Evolutionary conservation across 176 grass and related monocot genomes (phyloP).

Genomic region (Coix lacrymajobi): DNA sequence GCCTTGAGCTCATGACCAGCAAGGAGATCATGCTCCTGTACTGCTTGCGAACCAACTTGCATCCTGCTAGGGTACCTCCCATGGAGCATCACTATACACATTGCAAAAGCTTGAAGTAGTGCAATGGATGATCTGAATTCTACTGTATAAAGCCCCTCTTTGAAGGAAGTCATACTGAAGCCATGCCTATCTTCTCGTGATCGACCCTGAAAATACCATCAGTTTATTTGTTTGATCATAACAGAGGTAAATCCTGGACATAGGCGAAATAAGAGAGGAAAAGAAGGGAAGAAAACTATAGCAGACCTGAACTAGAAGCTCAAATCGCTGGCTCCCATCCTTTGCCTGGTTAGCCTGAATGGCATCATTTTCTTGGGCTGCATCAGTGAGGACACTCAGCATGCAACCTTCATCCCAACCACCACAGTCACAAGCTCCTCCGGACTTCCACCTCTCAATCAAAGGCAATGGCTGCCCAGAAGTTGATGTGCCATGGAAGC

Average conservation of each 20-base stretch:
- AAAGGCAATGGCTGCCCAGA: slow-evolving; percentile 55
- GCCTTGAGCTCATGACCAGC: slow-evolving; percentile 36
- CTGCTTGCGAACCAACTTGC: slow-evolving; percentile 19
- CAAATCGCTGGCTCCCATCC: slow-evolving; percentile 56
- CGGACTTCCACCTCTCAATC: slow-evolving; percentile 83
- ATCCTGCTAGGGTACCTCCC: slow-evolving; percentile 27
- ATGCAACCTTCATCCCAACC: slow-evolving; percentile 97
- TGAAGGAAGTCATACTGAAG: slow-evolving; percentile 75
- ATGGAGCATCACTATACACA: slow-evolving; percentile 79
- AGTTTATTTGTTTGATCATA: background rate
- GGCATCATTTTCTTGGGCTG: slow-evolving; percentile 10
- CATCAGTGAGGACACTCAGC: slow-evolving; percentile 53
- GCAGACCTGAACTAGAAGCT: slow-evolving; percentile 69
- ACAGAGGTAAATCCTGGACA: slow-evolving; percentile 10
- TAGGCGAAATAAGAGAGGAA: background rate
- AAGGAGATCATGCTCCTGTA: slow-evolving; percentile 34
- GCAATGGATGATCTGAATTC: slow-evolving; percentile 71
- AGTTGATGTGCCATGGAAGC: slow-evolving; percentile 59
- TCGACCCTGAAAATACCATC: slow-evolving; percentile 45
- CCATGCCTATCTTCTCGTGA: slow-evolving; percentile 34
- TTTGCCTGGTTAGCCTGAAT: slow-evolving; percentile 14
- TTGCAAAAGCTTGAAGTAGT: slow-evolving; percentile 76
- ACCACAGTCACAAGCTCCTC: slow-evolving; percentile 87
- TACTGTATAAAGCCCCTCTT: slow-evolving; percentile 72
- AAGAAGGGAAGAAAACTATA: background rate